Conservation (phyloP, 164 flowering plant genomes). For the Vitis rotundifolia region DNA sequence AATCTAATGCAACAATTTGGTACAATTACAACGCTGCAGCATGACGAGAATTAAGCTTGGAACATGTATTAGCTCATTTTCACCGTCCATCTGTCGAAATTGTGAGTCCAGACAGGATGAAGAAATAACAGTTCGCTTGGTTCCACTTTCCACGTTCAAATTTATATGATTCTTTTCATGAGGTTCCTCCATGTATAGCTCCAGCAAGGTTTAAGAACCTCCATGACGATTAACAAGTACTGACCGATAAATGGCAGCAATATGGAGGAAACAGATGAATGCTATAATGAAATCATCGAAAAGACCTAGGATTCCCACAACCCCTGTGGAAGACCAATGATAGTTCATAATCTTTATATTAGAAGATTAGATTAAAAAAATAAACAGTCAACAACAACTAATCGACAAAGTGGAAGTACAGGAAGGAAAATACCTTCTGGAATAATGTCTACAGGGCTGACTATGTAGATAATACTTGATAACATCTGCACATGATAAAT, state of each 20-base stretch:
- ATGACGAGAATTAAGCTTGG: no score
- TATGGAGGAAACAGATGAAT: conserved; percentile 69
- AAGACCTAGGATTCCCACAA: conserved; percentile 71
- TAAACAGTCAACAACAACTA: background rate
- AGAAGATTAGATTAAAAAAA: background rate
- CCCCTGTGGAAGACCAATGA: conserved; percentile 33
- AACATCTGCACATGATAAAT: conserved; percentile 47
- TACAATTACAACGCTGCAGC: no score
- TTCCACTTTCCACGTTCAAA: no score
- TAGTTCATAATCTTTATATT: no score
- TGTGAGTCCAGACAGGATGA: no score
- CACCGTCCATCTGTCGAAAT: no score
- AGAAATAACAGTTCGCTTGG: no score
- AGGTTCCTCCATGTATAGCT: no score
- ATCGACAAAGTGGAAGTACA: background rate
- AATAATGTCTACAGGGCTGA: conserved; percentile 88
- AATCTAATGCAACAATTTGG: no score
- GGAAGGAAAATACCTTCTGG: conserved; percentile 73
- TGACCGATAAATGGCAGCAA: conserved; percentile 85
- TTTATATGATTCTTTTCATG: no score
- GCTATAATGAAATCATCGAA: conserved; percentile 77
- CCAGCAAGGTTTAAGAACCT: conserved; percentile 31
- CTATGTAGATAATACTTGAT: conserved; percentile 54
- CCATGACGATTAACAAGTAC: conserved; percentile 77
- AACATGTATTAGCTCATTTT: no score